Evolutionary conservation across 139 green algal species (phyloP).

Genomic region (Pseudopediastrum boryanum): DNA sequence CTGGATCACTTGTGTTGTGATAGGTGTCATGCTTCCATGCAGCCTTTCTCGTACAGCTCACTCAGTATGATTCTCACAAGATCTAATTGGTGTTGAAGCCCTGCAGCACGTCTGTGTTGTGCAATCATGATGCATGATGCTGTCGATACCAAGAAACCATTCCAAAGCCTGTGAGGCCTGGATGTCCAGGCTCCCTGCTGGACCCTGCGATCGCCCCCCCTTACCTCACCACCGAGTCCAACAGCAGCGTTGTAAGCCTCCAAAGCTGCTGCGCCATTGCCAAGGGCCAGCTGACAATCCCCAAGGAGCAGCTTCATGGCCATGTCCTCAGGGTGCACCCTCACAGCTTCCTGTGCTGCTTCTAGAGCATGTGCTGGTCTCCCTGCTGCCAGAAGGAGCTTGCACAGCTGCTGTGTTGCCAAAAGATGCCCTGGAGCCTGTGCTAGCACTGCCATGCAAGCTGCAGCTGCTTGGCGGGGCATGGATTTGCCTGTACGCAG

Average conservation of each 20-base stretch:
- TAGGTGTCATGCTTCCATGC: no score
- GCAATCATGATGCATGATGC: no score
- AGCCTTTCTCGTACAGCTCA: no score
- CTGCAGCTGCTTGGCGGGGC: not conserved
- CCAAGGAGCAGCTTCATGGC: constrained; percentile 17
- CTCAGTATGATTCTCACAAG: no score
- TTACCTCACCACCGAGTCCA: not conserved
- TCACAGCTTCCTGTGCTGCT: not conserved
- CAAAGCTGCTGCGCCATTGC: not conserved
- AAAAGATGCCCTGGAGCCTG: not conserved
- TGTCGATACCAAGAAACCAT: no score
- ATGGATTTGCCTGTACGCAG: no score
- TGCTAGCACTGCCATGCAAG: not conserved
- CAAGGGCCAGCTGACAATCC: not conserved
- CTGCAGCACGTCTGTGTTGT: no score
- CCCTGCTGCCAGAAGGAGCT: constrained; percentile 10
- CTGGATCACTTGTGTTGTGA: no score
- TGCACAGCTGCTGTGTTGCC: not conserved
- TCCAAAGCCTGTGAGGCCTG: no score
- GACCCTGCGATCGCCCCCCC: not conserved
- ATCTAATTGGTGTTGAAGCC: no score
- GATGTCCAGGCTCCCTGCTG: no score
- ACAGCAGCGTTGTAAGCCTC: not conserved
- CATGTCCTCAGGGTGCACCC: no score
- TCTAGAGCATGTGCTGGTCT: not conserved